These are phyloP conservation scores for Apocynum venetum DNA, from an alignment of 257 asterid genomes.

Conservation along the genomic window DNA sequence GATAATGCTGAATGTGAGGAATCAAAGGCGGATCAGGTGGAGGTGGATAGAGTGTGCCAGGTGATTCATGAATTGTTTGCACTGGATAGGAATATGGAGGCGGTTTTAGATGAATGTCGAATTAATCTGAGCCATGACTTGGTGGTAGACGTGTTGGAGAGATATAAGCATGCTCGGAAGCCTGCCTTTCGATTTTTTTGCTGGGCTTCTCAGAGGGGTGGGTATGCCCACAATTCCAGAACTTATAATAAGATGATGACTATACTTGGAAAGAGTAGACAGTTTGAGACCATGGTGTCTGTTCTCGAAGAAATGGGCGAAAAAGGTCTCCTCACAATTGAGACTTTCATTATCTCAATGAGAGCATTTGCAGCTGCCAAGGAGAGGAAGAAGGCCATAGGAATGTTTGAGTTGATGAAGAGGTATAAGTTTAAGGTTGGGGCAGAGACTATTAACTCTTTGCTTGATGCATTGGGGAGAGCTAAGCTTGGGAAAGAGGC, in stretches of 20 bases:
- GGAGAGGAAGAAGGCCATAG: conserved; percentile 78
- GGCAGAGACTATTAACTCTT: conserved; percentile 61
- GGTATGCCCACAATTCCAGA: conserved; percentile 55
- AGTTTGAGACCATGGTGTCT: conserved; percentile 84
- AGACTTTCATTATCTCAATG: conserved; percentile 56
- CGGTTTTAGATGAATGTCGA: conserved; percentile 69
- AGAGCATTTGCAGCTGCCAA: conserved; percentile 77
- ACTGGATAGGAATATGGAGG: conserved; percentile 86
- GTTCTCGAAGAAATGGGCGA: conserved; percentile 85
- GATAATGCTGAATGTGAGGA: conserved; percentile 26
- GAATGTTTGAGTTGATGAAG: conserved; percentile 78
- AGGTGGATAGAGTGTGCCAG: conserved; percentile 66
- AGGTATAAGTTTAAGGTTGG: conserved; percentile 56
- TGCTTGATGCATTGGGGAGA: conserved; percentile 80
- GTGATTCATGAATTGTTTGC: conserved; percentile 76
- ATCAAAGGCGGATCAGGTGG: conserved; percentile 42
- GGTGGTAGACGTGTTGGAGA: conserved; percentile 64
- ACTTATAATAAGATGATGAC: conserved; percentile 68
- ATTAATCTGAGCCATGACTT: conserved; percentile 55
- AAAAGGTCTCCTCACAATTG: conserved; percentile 63
- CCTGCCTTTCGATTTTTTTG: conserved; percentile 82
- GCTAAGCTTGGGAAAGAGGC: conserved; percentile 87
- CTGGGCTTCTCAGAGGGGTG: conserved; percentile 66
- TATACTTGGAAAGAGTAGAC: conserved; percentile 78
- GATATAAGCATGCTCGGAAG: conserved; percentile 80